A percentile compares a stretch with the other conserved stretches of the same genome.
Evolutionary conservation across 495 filamentous ascomycete genomes (phyloP).

Genomic region (Penicillium herquei): DNA sequence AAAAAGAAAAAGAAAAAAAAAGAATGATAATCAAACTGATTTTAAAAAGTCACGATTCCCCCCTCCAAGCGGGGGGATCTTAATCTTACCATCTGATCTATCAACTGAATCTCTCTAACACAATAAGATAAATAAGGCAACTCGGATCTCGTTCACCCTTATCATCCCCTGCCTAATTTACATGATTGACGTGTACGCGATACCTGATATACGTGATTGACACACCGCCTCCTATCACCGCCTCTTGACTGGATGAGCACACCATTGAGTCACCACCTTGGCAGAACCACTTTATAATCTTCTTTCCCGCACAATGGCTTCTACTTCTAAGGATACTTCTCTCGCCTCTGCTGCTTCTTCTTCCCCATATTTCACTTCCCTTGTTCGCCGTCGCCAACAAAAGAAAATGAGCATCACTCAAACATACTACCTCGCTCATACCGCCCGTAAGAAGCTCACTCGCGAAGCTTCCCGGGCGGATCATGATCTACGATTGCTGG

Average conservation of each 20-base stretch:
- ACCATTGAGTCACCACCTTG: conserved; percentile 34
- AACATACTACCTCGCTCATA: conserved; percentile 96
- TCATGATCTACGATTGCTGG: conserved; percentile 90
- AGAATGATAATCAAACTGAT: background rate
- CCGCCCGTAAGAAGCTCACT: conserved; percentile 92
- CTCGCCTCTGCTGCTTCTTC: conserved; percentile 13
- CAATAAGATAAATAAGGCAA: no score
- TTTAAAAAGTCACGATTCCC: background rate
- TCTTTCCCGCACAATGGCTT: conserved; percentile 26
- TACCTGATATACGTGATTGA: background rate
- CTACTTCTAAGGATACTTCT: conserved; percentile 22
- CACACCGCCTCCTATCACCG: conserved; percentile 24
- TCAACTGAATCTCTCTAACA: background rate
- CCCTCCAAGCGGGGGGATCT: background rate
- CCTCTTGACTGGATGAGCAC: conserved; percentile 25
- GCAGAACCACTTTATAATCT: conserved; percentile 34
- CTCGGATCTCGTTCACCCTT: no score
- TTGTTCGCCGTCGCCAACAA: conserved; percentile 46
- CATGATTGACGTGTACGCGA: background rate
- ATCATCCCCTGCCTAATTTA: background rate
- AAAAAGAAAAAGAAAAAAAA: conserved; percentile 7
- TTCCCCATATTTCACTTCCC: conserved; percentile 36
- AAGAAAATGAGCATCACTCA: conserved; percentile 95
- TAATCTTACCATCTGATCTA: background rate
- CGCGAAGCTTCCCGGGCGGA: conserved; percentile 84